phyloP scores from a whole-genome alignment of 2,329 filamentous ascomycete genomes.

The Penicillium sp. region DNA sequence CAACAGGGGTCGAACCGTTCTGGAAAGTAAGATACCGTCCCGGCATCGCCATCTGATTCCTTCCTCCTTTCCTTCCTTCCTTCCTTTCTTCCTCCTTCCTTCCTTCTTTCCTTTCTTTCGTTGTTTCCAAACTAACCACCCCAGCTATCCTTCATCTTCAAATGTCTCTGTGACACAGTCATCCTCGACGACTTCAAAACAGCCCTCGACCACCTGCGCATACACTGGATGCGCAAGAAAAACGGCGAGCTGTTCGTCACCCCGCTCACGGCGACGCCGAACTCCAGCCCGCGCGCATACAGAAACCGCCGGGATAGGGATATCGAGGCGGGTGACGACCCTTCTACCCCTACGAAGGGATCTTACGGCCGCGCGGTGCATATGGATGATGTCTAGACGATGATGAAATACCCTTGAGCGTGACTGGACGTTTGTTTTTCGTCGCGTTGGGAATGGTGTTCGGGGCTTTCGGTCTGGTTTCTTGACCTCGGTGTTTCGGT shows the following conservation, averaged over 20 bases:
- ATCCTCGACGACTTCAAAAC: conserved; percentile 63
- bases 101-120: neutral
- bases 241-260: conserved; percentile 9
- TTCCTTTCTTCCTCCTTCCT: neutral
- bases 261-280: neutral
- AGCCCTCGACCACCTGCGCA: conserved; percentile 36
- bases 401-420: neutral
- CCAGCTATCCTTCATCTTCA: conserved; percentile 53
- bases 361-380: neutral
- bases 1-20: conserved; percentile 56
- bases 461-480: neutral
- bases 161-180: conserved; percentile 58
- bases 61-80: neutral
- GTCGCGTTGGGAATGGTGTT: neutral
- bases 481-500: neutral
- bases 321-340: neutral
- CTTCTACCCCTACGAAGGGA: neutral
- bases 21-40: conserved; percentile 41
- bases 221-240: conserved; percentile 29
- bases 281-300: neutral
- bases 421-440: neutral
- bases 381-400: neutral
- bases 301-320: neutral
- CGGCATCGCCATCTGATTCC: no score
- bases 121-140: neutral